A percentile compares a stretch with the other conserved stretches of the same genome.
Conservation (phyloP, 1,284 basidiomycete genomes). For the Golubevia pallescens region DNA sequence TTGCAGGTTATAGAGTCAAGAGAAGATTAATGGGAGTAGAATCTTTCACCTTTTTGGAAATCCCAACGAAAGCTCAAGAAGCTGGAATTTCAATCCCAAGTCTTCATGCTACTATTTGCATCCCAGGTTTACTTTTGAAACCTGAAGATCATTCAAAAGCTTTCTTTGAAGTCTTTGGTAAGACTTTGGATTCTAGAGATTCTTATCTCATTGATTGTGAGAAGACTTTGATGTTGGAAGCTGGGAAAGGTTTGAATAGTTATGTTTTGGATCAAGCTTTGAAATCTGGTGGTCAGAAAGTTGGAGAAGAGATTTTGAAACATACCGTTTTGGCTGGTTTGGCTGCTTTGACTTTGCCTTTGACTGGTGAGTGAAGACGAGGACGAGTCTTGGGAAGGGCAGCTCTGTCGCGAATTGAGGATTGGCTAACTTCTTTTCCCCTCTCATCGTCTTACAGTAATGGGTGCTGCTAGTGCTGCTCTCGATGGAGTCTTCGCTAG, state of each 20-base stretch:
- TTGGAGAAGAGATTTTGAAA: slow-evolving; percentile 43
- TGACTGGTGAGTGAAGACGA: background rate
- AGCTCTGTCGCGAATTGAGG: background rate
- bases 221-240: slow-evolving; percentile 36
- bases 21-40: slow-evolving; percentile 39
- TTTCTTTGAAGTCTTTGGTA: slow-evolving; percentile 29
- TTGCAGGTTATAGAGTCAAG: slow-evolving; percentile 47
- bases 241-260: slow-evolving; percentile 30
- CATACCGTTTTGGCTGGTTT: slow-evolving; percentile 46
- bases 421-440: too few relatives aligned
- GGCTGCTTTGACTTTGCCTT: slow-evolving; percentile 30
- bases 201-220: slow-evolving; percentile 43
- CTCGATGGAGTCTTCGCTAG: slow-evolving; percentile 47
- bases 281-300: slow-evolving; percentile 32
- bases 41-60: slow-evolving; percentile 32
- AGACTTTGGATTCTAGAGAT: slow-evolving; percentile 34
- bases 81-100: slow-evolving; percentile 43
- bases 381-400: background rate
- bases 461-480: slow-evolving; percentile 32
- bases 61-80: slow-evolving; percentile 25
- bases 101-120: slow-evolving; percentile 49
- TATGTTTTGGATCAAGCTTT: slow-evolving; percentile 36
- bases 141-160: slow-evolving; percentile 26
- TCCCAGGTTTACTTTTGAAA: slow-evolving; percentile 40
- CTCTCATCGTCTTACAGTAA: slow-evolving; percentile 36